A percentile compares a stretch with the other conserved stretches of the same genome.
Evolutionary conservation across 495 filamentous ascomycete genomes (phyloP).

Genomic region (Talaromyces nanjingensis): DNA sequence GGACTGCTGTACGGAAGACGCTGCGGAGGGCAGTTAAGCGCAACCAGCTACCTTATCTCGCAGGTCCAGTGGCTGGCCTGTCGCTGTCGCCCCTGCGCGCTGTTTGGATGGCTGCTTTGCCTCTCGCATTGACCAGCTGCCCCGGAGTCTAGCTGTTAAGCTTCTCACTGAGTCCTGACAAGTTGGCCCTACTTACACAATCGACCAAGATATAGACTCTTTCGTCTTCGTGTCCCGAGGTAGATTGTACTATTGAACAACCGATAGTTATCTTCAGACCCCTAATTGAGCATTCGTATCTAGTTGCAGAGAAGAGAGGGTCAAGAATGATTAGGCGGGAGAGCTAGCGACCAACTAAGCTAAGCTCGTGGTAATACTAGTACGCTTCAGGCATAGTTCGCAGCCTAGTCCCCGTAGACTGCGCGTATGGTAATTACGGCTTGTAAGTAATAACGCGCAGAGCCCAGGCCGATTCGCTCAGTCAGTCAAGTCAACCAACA

Average conservation of each 20-base stretch:
- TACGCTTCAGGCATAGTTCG: not conserved
- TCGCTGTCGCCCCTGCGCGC: not conserved
- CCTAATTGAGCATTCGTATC: not conserved
- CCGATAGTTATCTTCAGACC: not conserved
- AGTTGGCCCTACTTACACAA: too few species aligned
- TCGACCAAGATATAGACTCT: not conserved
- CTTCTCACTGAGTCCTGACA: not conserved
- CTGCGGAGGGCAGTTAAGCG: not conserved
- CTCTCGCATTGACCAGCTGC: not conserved
- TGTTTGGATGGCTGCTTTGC: not conserved
- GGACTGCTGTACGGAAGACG: not conserved
- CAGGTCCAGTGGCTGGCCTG: not conserved
- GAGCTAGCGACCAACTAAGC: not conserved
- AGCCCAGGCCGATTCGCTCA: not conserved
- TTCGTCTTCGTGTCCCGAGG: not conserved
- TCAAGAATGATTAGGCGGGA: not conserved
- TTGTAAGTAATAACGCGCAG: conserved; percentile 6
- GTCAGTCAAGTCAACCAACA: not conserved
- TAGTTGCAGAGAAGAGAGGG: not conserved
- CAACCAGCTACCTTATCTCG: not conserved
- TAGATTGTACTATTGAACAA: not conserved
- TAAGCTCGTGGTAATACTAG: conserved; percentile 3
- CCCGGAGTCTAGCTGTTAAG: not conserved
- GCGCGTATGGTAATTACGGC: conserved; percentile 4
- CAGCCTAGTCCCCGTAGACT: not conserved